Conservation (phyloP, 2,329 filamentous ascomycete genomes). For the Apiospora aurea region DNA sequence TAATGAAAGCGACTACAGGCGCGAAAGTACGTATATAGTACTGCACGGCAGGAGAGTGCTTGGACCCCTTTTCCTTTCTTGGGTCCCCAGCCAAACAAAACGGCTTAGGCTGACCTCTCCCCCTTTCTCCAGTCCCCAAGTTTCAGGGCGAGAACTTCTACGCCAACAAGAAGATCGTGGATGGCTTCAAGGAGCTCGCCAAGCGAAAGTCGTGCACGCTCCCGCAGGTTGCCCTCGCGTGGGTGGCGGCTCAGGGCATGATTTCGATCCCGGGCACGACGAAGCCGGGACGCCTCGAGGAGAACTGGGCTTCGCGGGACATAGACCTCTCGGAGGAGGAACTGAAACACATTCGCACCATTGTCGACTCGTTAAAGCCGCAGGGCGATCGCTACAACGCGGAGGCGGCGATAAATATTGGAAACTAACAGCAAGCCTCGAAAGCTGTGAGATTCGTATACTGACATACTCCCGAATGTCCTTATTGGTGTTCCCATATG, state of each 20-base stretch:
- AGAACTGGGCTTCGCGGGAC: constrained; percentile 42
- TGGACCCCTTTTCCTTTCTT: no score
- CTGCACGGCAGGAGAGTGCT: constrained; percentile 27
- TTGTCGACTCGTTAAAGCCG: constrained; percentile 23
- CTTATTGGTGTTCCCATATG: no score
- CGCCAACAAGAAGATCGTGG: constrained; percentile 50
- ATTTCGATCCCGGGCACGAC: constrained; percentile 27
- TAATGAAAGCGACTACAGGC: constrained; percentile 48
- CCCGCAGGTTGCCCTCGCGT: constrained; percentile 45
- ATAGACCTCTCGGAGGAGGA: constrained; percentile 45
- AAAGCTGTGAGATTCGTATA: no score
- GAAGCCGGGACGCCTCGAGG: constrained; percentile 19
- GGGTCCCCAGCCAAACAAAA: background rate
- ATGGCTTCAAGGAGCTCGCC: constrained; percentile 50
- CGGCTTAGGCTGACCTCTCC: background rate
- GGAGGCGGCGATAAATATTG: background rate
- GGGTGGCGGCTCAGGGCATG: constrained; percentile 40
- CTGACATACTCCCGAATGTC: no score
- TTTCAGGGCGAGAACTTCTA: constrained; percentile 54
- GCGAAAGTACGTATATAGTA: constrained; percentile 40
- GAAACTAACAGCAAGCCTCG: background rate
- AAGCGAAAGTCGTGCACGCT: constrained; percentile 41
- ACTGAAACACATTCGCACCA: constrained; percentile 39
- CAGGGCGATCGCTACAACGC: constrained; percentile 40
- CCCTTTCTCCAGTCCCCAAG: constrained; percentile 36